Evolutionary conservation across 495 filamentous ascomycete genomes (phyloP).

Genomic region (Rostrohypoxylon terebratum): DNA sequence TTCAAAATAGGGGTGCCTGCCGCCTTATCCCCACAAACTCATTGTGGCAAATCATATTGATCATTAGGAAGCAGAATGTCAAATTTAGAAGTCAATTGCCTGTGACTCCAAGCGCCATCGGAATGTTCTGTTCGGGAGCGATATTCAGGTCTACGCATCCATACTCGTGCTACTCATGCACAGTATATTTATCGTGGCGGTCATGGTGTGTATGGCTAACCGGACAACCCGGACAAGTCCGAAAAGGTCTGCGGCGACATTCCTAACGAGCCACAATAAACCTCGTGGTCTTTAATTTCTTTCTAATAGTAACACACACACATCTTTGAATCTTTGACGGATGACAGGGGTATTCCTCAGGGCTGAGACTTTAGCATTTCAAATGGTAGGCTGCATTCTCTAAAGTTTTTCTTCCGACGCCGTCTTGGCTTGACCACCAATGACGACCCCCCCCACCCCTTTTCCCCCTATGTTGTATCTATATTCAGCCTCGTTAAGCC

Average conservation of each 20-base stretch:
- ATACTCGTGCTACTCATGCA: not conserved
- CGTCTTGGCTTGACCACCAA: conserved; percentile 27
- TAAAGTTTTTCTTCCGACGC: conserved; percentile 7
- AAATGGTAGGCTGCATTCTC: not conserved
- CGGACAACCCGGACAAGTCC: conserved; percentile 25
- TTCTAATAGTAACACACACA: conserved; percentile 10
- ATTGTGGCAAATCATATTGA: conserved; percentile 29
- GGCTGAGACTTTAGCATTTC: not conserved
- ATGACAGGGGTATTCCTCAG: not conserved
- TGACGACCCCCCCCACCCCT: conserved; percentile 9
- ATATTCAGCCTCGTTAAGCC: conserved; percentile 35
- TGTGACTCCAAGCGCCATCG: conserved; percentile 13
- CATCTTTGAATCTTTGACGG: conserved; percentile 4
- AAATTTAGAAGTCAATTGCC: conserved; percentile 20
- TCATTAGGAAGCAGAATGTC: not conserved
- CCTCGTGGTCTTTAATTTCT: conserved; percentile 1
- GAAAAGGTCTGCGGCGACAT: conserved; percentile 11
- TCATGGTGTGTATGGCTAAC: conserved; percentile 1
- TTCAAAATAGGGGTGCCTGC: conserved; percentile 1
- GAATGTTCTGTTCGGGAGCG: conserved; percentile 3
- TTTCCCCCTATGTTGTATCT: conserved; percentile 5
- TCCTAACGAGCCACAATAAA: conserved; percentile 7
- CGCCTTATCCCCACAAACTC: conserved; percentile 20
- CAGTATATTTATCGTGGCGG: conserved; percentile 2
- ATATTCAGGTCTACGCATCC: conserved; percentile 11